These are phyloP conservation scores for Vitis hybrid DNA, from an alignment of 177 flowering plant genomes.

Conservation along the genomic window DNA sequence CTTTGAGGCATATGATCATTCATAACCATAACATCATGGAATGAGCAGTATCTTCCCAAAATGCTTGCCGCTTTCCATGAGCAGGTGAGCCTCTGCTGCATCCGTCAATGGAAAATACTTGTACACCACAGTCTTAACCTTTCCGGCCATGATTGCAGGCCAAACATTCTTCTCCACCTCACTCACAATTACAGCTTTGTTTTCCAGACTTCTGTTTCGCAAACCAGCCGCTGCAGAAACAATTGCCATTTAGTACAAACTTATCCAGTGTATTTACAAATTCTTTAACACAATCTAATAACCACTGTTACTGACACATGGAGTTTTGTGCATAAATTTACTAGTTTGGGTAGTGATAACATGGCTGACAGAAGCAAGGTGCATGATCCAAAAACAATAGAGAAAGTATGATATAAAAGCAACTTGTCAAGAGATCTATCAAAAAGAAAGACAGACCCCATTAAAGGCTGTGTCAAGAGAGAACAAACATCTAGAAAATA, in stretches of 20 bases:
- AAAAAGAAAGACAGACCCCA: not conserved
- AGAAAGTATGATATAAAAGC: not conserved
- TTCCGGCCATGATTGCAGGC: constrained; percentile 76
- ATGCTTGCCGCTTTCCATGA: constrained; percentile 86
- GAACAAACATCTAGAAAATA: no score
- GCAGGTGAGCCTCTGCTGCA: constrained; percentile 73
- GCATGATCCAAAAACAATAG: not conserved
- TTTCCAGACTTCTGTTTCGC: constrained; percentile 59
- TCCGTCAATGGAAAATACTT: constrained; percentile 55
- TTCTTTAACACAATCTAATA: no score
- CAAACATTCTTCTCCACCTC: constrained; percentile 94
- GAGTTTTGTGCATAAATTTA: no score
- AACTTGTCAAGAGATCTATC: not conserved
- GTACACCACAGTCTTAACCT: constrained; percentile 77
- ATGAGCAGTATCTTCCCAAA: constrained; percentile 84
- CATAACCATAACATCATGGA: constrained; percentile 30
- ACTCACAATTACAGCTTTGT: constrained; percentile 67
- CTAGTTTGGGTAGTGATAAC: no score
- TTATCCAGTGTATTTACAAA: not conserved
- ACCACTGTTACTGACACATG: no score
- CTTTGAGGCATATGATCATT: no score
- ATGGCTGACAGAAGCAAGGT: not conserved
- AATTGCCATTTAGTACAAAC: constrained; percentile 1
- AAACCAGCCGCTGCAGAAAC: constrained; percentile 67
- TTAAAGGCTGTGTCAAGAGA: not conserved